Conservation (phyloP, 108 stramenopile species). For the Schizochytrium sp. region DNA sequence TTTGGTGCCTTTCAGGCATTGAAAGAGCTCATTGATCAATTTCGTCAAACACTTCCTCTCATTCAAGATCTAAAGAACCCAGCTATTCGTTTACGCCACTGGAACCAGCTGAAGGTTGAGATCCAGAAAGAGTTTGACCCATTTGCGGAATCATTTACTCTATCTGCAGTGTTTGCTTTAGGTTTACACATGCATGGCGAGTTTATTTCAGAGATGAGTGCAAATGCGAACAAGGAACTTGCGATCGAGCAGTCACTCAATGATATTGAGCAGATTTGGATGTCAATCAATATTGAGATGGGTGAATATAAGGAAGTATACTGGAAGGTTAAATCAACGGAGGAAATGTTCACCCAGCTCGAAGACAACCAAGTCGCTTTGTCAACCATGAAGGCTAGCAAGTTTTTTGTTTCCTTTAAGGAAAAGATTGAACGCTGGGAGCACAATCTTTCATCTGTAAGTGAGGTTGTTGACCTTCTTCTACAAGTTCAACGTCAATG, state of each 20-base stretch:
- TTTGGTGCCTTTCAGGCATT: conserved; percentile 65
- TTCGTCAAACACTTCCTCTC: conserved; percentile 79
- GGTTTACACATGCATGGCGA: conserved; percentile 77
- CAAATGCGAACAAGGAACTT: conserved; percentile 81
- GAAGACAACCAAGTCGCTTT: conserved; percentile 79
- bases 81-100: conserved; percentile 78
- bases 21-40: conserved; percentile 71
- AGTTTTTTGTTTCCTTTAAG: conserved; percentile 78
- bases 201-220: conserved; percentile 77
- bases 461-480: conserved; percentile 78
- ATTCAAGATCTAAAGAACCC: conserved; percentile 78
- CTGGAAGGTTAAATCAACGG: conserved; percentile 76
- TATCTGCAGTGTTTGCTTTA: conserved; percentile 75
- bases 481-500: conserved; percentile 80
- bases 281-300: conserved; percentile 73
- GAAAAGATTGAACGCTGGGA: conserved; percentile 76
- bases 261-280: conserved; percentile 73
- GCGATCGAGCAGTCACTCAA: conserved; percentile 73
- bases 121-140: conserved; percentile 74
- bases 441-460: conserved; percentile 65
- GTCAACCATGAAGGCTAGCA: conserved; percentile 79
- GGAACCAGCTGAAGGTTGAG: conserved; percentile 71
- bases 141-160: conserved; percentile 70
- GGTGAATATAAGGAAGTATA: conserved; percentile 77
- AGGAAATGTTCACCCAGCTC: conserved; percentile 77